A percentile compares a stretch with the other conserved stretches of the same genome.
Conservation (phyloP, 169 alveolate genomes). For the Plasmodium vinckei region DNA sequence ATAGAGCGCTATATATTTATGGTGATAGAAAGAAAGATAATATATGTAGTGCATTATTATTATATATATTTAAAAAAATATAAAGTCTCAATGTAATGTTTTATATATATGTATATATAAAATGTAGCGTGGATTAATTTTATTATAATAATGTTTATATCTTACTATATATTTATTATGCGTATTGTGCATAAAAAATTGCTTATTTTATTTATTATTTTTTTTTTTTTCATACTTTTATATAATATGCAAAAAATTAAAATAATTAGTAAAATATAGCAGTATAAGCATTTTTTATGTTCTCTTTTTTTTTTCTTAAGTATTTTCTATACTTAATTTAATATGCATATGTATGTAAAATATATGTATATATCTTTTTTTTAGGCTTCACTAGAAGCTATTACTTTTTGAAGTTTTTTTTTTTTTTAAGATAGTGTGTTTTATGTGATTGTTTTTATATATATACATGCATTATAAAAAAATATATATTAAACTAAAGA, state of each 20-base stretch:
- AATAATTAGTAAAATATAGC: background rate
- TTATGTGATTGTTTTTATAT: background rate
- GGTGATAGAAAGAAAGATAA: too few relatives aligned
- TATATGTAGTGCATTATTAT: too few relatives aligned
- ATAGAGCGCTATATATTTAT: too few relatives aligned
- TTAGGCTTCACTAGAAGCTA: slow-evolving; percentile 76
- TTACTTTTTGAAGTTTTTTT: slow-evolving; percentile 24
- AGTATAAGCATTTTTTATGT: background rate
- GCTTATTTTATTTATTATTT: background rate
- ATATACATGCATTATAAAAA: background rate
- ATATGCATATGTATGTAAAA: slow-evolving; percentile 26
- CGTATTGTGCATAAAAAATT: background rate
- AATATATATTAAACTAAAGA: background rate
- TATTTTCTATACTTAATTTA: slow-evolving; percentile 1
- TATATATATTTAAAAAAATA: too few relatives aligned
- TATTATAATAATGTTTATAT: background rate
- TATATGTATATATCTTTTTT: slow-evolving; percentile 18
- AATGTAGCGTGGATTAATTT: background rate
- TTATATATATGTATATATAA: background rate
- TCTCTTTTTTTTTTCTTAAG: slow-evolving; percentile 4
- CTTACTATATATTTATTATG: too few relatives aligned
- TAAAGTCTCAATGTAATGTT: background rate
- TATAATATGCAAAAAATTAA: background rate
- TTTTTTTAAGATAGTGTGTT: slow-evolving; percentile 21
- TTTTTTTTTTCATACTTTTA: background rate